Evolutionary conservation across 2,329 filamentous ascomycete genomes (phyloP), one percentile per base, ranked within the genome.

Genomic region (Aspergillus quadricinctus): DNA sequence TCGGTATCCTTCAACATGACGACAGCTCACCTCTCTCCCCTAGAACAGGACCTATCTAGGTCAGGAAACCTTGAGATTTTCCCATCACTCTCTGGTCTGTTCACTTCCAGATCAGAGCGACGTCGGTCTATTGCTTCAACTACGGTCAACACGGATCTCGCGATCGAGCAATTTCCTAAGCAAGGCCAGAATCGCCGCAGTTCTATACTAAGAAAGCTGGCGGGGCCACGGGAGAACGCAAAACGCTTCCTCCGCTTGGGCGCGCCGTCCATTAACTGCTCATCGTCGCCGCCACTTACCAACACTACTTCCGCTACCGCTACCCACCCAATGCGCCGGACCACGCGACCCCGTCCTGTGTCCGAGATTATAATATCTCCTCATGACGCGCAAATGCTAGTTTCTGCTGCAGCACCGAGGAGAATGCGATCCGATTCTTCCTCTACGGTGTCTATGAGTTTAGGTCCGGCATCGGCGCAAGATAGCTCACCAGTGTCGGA

Each of bases 221-320:
- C 76, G 68, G 69, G 72, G 55, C 69, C 76, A 69, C 74, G 75
- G 58, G 75, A 78, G 61, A 75, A 76, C 70, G 76, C 75, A 62
- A 78, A 79, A 69, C 72, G 75, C 56, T 68, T 79, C 63, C 70
- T 78, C 64, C 74, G 75, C 66, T 63, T 78, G 58, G 70, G 70
- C 49, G 65, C 70, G 28, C 68, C 74, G 41, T 62, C 65, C 19
- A 58, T 37, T 48, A 35, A 68, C 46, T 61, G 62, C 50, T 54
- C 59, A 48, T 56, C 57, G 25, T 53, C 66, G 49, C 58, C 67
- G 56, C 67, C 66, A 59, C 53, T 46, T 46, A 46, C 43, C 11
- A 46, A 10, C 21, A 25, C 43, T 23, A 14, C 43, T 25, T 7
- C 43, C 19, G 14, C 43, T 46, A 45, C 41, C 19, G 23, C 56